Percentiles rank a stretch among this genome's conserved stretches.
phyloP scores from a whole-genome alignment of 345 rosid genomes.

The Schrenkiella parvula region DNA sequence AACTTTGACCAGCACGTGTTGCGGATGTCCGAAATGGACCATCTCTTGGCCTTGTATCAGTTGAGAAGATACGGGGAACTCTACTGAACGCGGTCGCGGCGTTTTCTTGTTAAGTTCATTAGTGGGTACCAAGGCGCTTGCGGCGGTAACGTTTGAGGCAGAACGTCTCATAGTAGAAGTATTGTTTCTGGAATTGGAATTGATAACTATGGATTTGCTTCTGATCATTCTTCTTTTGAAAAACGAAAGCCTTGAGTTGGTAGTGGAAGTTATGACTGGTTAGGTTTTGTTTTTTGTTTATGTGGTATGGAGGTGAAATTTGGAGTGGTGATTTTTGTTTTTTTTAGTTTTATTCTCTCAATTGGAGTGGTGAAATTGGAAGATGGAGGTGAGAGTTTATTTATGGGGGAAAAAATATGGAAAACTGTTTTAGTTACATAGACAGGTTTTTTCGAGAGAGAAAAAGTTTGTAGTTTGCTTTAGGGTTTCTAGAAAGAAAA shows the following conservation, averaged over 20 bases:
- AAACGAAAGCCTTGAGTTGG: neutral
- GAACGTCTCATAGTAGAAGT: constrained; percentile 24
- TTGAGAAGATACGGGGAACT: constrained; percentile 56
- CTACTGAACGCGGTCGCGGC: constrained; percentile 16
- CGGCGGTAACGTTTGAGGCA: constrained; percentile 2
- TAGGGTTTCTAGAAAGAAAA: constrained; percentile 32
- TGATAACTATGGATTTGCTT: constrained; percentile 34
- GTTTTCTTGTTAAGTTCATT: constrained; percentile 1
- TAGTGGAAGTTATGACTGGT: constrained; percentile 8
- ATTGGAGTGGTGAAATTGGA: constrained; percentile 16
- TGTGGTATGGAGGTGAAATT: constrained; percentile 8
- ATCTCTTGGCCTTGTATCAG: constrained; percentile 46
- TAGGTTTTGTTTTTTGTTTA: neutral
- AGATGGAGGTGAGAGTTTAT: constrained; percentile 22
- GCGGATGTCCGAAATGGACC: constrained; percentile 59
- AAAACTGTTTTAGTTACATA: constrained; percentile 21
- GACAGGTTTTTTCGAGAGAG: constrained; percentile 21
- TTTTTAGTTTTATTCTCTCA: neutral
- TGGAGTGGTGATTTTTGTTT: constrained; percentile 14
- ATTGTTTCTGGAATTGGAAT: constrained; percentile 3
- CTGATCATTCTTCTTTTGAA: constrained; percentile 25
- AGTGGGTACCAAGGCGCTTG: neutral
- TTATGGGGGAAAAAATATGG: constrained; percentile 24
- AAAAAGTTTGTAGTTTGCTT: neutral
- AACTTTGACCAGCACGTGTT: constrained; percentile 46